Percentiles rank a stretch among this genome's conserved stretches.
Conservation (phyloP, 1,284 basidiomycete genomes). For the Peniophora sp. region DNA sequence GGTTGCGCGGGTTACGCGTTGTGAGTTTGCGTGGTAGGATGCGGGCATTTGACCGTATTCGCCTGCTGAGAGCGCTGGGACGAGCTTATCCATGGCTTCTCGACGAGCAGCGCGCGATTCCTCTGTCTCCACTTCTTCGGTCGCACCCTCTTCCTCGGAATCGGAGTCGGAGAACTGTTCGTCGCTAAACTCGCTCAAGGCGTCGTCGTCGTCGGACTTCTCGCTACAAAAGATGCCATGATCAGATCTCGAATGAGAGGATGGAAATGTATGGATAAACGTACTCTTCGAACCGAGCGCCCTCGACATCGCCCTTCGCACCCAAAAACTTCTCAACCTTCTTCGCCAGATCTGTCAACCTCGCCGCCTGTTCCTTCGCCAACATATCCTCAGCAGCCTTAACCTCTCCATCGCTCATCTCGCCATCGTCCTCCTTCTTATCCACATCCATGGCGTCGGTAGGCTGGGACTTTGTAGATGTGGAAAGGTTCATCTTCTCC, state of each 20-base stretch:
- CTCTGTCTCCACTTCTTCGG: constrained; percentile 22
- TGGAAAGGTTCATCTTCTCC: constrained; percentile 23
- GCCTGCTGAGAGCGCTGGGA: constrained; percentile 57
- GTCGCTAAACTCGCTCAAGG: constrained; percentile 31
- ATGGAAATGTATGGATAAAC: constrained; percentile 20
- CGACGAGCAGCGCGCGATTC: constrained; percentile 26
- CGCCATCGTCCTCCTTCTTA: constrained; percentile 18
- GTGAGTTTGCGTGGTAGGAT: constrained; percentile 59
- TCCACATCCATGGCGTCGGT: constrained; percentile 41
- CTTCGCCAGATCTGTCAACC: constrained; percentile 67
- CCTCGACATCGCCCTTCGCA: constrained; percentile 80
- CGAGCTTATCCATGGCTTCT: constrained; percentile 63
- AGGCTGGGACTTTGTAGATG: constrained; percentile 6
- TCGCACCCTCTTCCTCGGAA: constrained; percentile 32
- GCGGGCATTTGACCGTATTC: constrained; percentile 80
- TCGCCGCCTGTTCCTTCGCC: constrained; percentile 57
- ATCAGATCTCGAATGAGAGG: constrained; percentile 3
- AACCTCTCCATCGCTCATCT: constrained; percentile 2
- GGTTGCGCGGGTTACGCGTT: constrained; percentile 47
- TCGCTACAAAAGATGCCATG: constrained; percentile 34
- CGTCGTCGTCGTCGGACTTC: constrained; percentile 41
- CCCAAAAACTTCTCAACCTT: constrained; percentile 86
- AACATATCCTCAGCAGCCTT: constrained; percentile 34
- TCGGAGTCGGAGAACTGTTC: constrained; percentile 33
- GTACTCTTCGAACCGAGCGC: constrained; percentile 84